Base-by-base conservation (phyloP, 805 yeast genomes). In the Wickerhamiella cacticola region DNA sequence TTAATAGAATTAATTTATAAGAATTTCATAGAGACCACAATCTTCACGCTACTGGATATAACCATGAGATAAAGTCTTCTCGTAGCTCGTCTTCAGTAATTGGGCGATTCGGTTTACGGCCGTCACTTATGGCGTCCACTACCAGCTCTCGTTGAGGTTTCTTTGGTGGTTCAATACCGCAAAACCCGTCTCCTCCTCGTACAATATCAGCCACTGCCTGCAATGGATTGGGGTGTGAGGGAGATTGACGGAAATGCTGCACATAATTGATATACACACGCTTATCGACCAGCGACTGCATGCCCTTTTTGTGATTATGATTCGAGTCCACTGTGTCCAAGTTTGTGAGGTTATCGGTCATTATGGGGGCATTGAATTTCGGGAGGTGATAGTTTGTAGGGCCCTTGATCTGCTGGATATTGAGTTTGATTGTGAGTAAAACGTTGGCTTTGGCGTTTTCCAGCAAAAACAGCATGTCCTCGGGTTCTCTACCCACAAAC, bases 401-500 rank as follows among this genome's bases (percentile, higher is more conserved):
- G n/a, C 75, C 75, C 54, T 70, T 63, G 28, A 66, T 54, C 39
- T 69, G 58, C 36, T 67, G 69, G 55, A 82, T 62, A 4, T 68
- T 67, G n/a, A 83, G 66, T 1, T 79, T 71, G 36, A 85, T 52
- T 51, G 46, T 41, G 13, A 59, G 43, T 45, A 59, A 22, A 2
- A 94, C 80, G 61, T 89, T 89, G 16, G 89, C 77, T 54, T 85
- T 84, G 1, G 94, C 81, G 23, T 84, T 74, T 56, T 80, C 80
- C 31, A 89, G 67, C 39, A 89, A 65, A 56, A 82, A 86, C 52
- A 53, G 46, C 36, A 50, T 83, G 69, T 52, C 80, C 71, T 1
- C 79, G 68, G 3, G 71, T 63, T 3, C 75, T 70, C 46, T 72
- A 70, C 26, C 70, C 4, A 80, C 73, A 60, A 80, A 85, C 56